These are phyloP conservation scores for Naganishia onofrii DNA, from an alignment of 768 basidiomycete species.

Conservation along the genomic window DNA sequence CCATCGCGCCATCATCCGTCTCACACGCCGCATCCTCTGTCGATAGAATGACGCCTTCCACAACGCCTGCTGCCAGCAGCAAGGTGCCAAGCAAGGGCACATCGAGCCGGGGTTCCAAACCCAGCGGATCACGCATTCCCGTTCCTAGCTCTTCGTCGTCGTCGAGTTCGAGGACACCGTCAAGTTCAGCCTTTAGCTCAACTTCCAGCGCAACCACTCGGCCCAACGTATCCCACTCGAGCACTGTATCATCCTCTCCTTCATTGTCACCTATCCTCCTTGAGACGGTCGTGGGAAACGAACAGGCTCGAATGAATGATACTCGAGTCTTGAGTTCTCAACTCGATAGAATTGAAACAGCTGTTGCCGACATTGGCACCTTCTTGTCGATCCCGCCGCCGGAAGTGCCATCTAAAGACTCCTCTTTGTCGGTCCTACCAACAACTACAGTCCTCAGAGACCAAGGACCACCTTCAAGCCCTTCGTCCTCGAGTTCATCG, in stretches of 20 bases:
- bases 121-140: background rate
- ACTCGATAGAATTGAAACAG: constrained; percentile 67
- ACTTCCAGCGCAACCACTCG: constrained; percentile 7
- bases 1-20: constrained; percentile 10
- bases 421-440: background rate
- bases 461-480: constrained; percentile 24
- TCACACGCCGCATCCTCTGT: constrained; percentile 20
- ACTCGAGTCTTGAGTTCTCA: constrained; percentile 52
- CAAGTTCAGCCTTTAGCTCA: constrained; percentile 17
- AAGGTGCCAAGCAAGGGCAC: background rate
- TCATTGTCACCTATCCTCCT: background rate
- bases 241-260: background rate
- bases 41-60: constrained; percentile 5
- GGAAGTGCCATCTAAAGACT: constrained; percentile 13
- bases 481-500: constrained; percentile 26
- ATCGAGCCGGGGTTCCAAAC: background rate
- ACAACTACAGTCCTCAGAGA: background rate
- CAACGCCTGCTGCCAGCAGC: background rate
- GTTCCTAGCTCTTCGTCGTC: background rate
- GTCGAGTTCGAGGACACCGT: constrained; percentile 12
- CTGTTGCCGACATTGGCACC: constrained; percentile 61
- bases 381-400: constrained; percentile 41
- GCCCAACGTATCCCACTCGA: background rate
- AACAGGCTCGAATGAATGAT: constrained; percentile 11
- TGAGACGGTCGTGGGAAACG: constrained; percentile 3